Conservation (phyloP, 2,329 filamentous ascomycete species). For the Colletotrichum shisoi region DNA sequence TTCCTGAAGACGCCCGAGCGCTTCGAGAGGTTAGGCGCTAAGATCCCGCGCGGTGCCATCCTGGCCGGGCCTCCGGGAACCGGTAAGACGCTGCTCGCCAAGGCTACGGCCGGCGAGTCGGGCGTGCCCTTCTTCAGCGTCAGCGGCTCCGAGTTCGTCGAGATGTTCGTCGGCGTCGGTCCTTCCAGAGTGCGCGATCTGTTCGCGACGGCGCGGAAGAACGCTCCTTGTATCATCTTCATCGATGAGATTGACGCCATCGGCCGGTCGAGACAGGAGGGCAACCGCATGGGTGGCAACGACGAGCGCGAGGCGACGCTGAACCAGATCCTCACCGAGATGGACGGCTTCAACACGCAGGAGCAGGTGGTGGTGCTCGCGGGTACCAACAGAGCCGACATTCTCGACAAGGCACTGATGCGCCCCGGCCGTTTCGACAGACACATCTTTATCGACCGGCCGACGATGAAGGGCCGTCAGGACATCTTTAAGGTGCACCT, state of each 20-base stretch:
- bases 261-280: slow-evolving; percentile 85
- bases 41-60: slow-evolving; percentile 96
- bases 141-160: slow-evolving; percentile 97
- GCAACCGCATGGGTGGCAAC: slow-evolving; percentile 77
- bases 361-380: slow-evolving; percentile 97
- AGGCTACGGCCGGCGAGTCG: slow-evolving; percentile 96
- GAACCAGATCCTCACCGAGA: slow-evolving; percentile 98
- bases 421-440: slow-evolving; percentile 95
- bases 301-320: slow-evolving; percentile 96
- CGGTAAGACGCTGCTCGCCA: slow-evolving; percentile 95
- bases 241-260: slow-evolving; percentile 99
- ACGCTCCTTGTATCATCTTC: slow-evolving; percentile 97
- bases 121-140: slow-evolving; percentile 98
- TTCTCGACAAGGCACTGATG: slow-evolving; percentile 92
- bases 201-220: slow-evolving; percentile 93
- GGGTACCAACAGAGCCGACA: slow-evolving; percentile 93
- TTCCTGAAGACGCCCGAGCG: slow-evolving; percentile 93
- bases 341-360: slow-evolving; percentile 98
- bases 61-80: slow-evolving; percentile 97
- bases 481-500: slow-evolving; percentile 97
- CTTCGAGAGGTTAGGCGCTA: slow-evolving; percentile 93
- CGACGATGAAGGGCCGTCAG: slow-evolving; percentile 94
- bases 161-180: slow-evolving; percentile 99
- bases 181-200: slow-evolving; percentile 93
- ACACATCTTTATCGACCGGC: slow-evolving; percentile 92